These are phyloP conservation scores for Zygosaccharomyces bisporus DNA, from an alignment of 805 yeast species.

Conservation along the genomic window DNA sequence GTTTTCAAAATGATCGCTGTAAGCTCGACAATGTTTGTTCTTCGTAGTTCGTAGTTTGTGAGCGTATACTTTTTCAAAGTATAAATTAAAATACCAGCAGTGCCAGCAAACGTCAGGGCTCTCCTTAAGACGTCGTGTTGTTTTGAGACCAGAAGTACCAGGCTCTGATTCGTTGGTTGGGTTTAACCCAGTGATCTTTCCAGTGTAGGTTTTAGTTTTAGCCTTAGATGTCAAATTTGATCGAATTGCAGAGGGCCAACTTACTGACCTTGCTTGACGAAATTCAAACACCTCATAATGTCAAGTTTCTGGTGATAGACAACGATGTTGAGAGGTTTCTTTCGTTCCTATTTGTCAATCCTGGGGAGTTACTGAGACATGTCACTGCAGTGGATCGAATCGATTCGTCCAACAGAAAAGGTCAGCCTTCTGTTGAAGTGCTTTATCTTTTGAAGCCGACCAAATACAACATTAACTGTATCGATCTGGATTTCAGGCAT, in stretches of 20 bases:
- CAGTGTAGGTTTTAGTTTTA: background rate
- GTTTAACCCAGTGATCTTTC: no score
- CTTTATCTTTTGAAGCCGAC: constrained; percentile 74
- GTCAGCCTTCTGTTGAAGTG: constrained; percentile 67
- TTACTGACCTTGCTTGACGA: constrained; percentile 38
- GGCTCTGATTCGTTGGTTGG: no score
- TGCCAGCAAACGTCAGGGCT: background rate
- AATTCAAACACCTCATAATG: constrained; percentile 43
- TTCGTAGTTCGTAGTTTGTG: background rate
- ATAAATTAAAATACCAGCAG: background rate
- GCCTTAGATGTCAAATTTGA: constrained; percentile 37
- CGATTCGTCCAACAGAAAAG: constrained; percentile 52
- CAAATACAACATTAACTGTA: constrained; percentile 65
- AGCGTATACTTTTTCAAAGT: background rate
- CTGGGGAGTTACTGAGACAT: constrained; percentile 46
- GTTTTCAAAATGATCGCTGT: no score
- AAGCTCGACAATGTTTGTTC: background rate
- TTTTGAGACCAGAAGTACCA: background rate
- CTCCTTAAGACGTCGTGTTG: background rate
- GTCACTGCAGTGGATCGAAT: constrained; percentile 64
- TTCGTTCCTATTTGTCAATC: constrained; percentile 40
- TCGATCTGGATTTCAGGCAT: constrained; percentile 66
- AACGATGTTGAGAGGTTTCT: constrained; percentile 48
- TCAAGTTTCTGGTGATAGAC: constrained; percentile 56
- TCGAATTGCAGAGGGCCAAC: constrained; percentile 38